These are phyloP conservation scores for Saccharomycopsis hybrid DNA, from an alignment of 1,139 yeast genomes.

Conservation along the genomic window DNA sequence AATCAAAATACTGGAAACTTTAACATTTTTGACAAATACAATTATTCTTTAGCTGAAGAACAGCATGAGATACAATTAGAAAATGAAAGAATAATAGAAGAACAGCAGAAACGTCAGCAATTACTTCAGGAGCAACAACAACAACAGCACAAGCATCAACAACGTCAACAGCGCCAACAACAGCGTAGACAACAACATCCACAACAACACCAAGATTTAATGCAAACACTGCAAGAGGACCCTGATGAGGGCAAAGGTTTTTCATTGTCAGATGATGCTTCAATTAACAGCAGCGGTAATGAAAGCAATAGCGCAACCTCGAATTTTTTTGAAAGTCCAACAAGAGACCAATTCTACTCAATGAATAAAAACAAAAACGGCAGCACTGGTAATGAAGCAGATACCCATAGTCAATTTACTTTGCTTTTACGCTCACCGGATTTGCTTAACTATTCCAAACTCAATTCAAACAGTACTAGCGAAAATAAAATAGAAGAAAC, in stretches of 20 bases:
- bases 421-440: constrained; percentile 18
- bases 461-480: neutral
- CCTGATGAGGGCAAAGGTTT: neutral
- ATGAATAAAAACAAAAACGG: neutral
- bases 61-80: constrained; percentile 8
- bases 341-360: neutral
- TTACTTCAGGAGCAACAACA: constrained; percentile 1
- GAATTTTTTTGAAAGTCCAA: neutral
- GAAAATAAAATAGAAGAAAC: too few species aligned
- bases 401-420: constrained; percentile 9
- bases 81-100: constrained; percentile 3
- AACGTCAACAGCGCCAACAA: neutral
- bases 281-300: neutral
- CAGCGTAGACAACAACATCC: neutral
- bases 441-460: constrained; percentile 5
- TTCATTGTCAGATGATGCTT: neutral
- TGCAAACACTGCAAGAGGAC: neutral
- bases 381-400: neutral
- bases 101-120: constrained; percentile 5
- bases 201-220: neutral
- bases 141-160: constrained; percentile 1
- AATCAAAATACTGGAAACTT: constrained; percentile 10
- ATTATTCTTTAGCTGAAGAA: constrained; percentile 13
- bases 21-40: constrained; percentile 16
- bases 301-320: neutral